These are phyloP conservation scores for Trichocladium antarcticum DNA, from an alignment of 495 filamentous ascomycete genomes.

Conservation along the genomic window DNA sequence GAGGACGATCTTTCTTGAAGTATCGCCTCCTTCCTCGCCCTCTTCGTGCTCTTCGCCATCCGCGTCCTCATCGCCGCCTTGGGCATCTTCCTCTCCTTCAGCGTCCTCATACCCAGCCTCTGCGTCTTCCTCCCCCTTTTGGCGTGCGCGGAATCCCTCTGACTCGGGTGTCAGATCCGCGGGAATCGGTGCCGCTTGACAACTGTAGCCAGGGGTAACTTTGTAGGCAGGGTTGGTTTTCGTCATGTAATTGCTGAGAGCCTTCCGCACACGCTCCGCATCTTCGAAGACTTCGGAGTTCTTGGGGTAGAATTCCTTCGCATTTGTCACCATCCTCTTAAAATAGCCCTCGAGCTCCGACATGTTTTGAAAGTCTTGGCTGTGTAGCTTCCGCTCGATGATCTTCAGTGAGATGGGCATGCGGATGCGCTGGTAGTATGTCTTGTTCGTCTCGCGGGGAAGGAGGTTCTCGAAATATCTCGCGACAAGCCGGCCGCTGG, in stretches of 20 bases:
- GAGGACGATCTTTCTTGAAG: conserved; percentile 21
- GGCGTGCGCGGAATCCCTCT: conserved; percentile 14
- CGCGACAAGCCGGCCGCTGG: conserved; percentile 55
- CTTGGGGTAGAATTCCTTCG: conserved; percentile 60
- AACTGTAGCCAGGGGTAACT: conserved; percentile 42
- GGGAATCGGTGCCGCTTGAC: conserved; percentile 51
- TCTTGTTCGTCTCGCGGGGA: conserved; percentile 47
- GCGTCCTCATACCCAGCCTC: conserved; percentile 16
- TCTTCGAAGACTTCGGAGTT: conserved; percentile 56
- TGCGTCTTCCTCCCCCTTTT: neutral
- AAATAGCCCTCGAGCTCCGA: conserved; percentile 59
- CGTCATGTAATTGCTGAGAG: conserved; percentile 62
- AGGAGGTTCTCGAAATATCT: conserved; percentile 61
- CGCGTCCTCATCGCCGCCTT: conserved; percentile 17
- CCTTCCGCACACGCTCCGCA: conserved; percentile 64
- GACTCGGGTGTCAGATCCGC: conserved; percentile 27
- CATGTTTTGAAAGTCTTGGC: conserved; percentile 50
- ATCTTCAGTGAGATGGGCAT: conserved; percentile 66
- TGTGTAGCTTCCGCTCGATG: conserved; percentile 58
- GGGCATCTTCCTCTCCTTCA: conserved; percentile 22
- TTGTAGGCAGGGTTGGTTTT: conserved; percentile 65
- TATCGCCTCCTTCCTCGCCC: conserved; percentile 24
- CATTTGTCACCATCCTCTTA: conserved; percentile 67
- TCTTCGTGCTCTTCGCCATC: conserved; percentile 27
- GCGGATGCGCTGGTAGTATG: conserved; percentile 61